Percentiles rank a stretch among this genome's conserved stretches.
These are phyloP conservation scores for Aspergillus caelatus DNA, from an alignment of 2,329 filamentous ascomycete genomes.

Conservation along the genomic window DNA sequence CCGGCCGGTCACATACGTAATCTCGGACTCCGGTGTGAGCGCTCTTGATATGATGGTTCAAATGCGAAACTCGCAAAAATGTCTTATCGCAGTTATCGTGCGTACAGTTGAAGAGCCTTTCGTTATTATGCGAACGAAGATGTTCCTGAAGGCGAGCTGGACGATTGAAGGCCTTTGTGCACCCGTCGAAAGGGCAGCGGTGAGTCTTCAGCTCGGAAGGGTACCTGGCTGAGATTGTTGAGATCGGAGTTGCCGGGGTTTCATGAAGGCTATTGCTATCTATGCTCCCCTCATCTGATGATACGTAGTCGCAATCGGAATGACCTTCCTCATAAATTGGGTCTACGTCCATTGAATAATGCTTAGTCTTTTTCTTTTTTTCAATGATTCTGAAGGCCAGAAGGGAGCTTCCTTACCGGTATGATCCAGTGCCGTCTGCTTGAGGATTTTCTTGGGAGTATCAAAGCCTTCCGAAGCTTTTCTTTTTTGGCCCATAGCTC, in stretches of 20 bases:
- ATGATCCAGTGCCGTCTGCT: constrained; percentile 28
- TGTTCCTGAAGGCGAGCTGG: constrained; percentile 80
- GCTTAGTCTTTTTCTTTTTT: constrained; percentile 23
- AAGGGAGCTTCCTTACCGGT: constrained; percentile 29
- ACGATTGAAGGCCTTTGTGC: constrained; percentile 83
- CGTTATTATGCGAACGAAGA: constrained; percentile 80
- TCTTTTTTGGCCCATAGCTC: constrained; percentile 40
- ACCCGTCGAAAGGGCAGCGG: constrained; percentile 72
- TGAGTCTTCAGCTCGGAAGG: constrained; percentile 77
- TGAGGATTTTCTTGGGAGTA: constrained; percentile 36
- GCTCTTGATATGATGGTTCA: constrained; percentile 82
- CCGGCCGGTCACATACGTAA: constrained; percentile 70
- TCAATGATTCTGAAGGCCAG: constrained; percentile 5
- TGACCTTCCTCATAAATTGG: constrained; percentile 35
- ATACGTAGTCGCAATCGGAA: constrained; percentile 38
- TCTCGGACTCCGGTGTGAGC: constrained; percentile 73
- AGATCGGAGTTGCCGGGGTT: constrained; percentile 55
- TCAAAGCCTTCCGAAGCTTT: constrained; percentile 32
- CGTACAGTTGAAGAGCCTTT: constrained; percentile 75
- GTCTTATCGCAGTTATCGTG: constrained; percentile 75
- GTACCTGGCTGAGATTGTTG: constrained; percentile 50
- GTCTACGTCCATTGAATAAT: constrained; percentile 43
- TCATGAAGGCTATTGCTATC: constrained; percentile 40
- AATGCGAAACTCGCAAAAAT: constrained; percentile 83
- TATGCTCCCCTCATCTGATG: constrained; percentile 31